These are phyloP conservation scores for Pichia heedii DNA, from an alignment of 805 yeast species.

Conservation along the genomic window DNA sequence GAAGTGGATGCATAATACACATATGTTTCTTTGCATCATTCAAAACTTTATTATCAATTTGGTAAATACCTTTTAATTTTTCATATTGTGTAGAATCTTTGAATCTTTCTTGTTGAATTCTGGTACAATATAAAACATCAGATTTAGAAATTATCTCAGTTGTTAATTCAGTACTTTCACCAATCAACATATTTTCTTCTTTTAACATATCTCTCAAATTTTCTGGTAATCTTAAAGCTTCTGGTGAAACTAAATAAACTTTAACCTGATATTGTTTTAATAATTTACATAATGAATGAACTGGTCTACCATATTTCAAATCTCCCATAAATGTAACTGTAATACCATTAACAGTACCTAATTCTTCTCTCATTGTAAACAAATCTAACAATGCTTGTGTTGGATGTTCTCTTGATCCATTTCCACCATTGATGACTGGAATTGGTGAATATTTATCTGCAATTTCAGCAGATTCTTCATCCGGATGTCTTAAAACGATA, in stretches of 20 bases:
- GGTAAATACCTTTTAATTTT: conserved; percentile 81
- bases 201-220: conserved; percentile 58
- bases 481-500: conserved; percentile 93
- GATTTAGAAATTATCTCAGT: conserved; percentile 80
- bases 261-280: conserved; percentile 89
- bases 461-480: conserved; percentile 80
- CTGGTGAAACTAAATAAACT: conserved; percentile 85
- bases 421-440: conserved; percentile 96
- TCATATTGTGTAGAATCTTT: conserved; percentile 65
- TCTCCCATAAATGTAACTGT: conserved; percentile 99
- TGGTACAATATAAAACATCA: conserved; percentile 94
- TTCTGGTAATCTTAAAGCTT: conserved; percentile 76
- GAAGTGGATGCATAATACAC: conserved; percentile 99
- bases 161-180: conserved; percentile 70
- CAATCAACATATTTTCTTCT: conserved; percentile 57
- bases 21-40: conserved; percentile 93
- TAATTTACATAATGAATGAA: conserved; percentile 87
- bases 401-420: conserved; percentile 97
- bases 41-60: conserved; percentile 86
- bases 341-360: conserved; percentile 96
- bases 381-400: conserved; percentile 96
- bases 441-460: conserved; percentile 97
- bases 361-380: conserved; percentile 97
- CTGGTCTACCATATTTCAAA: conserved; percentile 96
- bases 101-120: conserved; percentile 97